Percentiles rank a stretch among this genome's conserved stretches.
These are phyloP conservation scores for Macadamia integrifolia DNA, from an alignment of 164 flowering plant genomes.

Conservation along the genomic window DNA sequence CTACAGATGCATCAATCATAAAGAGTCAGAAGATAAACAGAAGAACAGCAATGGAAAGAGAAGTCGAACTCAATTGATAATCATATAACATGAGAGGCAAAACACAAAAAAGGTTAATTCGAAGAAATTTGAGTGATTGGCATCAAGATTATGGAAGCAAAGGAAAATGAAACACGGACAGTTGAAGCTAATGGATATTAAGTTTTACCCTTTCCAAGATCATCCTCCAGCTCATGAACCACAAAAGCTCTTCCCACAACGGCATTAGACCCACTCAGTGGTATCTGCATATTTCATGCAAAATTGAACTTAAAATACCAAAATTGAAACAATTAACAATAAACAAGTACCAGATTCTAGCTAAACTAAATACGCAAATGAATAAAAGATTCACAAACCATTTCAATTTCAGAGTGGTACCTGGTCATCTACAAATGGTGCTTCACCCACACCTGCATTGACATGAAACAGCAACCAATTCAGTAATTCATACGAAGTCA, in stretches of 20 bases:
- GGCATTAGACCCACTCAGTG: conserved; percentile 70
- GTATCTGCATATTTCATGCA: conserved; percentile 49
- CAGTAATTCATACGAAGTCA: conserved; percentile 20
- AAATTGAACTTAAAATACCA: background rate
- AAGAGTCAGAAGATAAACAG: background rate
- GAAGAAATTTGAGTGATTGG: background rate
- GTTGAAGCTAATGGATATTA: conserved; percentile 2
- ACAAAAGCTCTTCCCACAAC: conserved; percentile 90
- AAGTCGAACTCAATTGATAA: background rate
- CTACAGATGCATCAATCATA: conserved; percentile 27
- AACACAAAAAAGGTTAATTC: background rate
- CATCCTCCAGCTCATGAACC: conserved; percentile 96
- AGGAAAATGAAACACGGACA: background rate
- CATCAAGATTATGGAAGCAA: background rate
- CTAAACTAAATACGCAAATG: background rate
- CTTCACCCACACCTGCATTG: conserved; percentile 85
- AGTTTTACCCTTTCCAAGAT: conserved; percentile 89
- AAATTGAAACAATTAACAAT: no score
- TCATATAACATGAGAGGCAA: background rate
- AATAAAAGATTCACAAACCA: background rate
- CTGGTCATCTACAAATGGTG: conserved; percentile 83
- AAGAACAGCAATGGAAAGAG: background rate
- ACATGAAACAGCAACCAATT: background rate
- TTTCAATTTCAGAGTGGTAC: conserved; percentile 24
- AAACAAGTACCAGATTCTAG: background rate